Evolutionary conservation across 495 filamentous ascomycete genomes (phyloP).

Genomic region (Chaetomium tenue): DNA sequence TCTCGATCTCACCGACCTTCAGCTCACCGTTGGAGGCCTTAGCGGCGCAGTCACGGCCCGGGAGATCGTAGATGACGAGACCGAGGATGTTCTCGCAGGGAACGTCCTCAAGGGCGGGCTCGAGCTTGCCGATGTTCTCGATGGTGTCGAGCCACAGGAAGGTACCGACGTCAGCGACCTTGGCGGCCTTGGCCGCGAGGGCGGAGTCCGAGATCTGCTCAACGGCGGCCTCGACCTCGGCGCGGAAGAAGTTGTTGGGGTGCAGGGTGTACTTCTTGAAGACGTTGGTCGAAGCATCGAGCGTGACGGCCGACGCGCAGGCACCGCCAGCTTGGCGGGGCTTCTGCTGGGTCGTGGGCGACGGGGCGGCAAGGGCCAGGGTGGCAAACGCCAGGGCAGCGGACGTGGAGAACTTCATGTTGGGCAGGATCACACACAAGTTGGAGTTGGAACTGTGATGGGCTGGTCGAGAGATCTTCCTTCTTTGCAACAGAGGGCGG

Average conservation of each 20-base stretch:
- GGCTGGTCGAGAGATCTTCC: constrained; percentile 14
- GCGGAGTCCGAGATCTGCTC: constrained; percentile 39
- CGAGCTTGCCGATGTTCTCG: constrained; percentile 59
- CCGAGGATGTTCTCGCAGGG: constrained; percentile 57
- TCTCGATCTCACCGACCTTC: constrained; percentile 58
- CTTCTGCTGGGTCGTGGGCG: constrained; percentile 32
- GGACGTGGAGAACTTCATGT: constrained; percentile 48
- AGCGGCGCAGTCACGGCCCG: constrained; percentile 75
- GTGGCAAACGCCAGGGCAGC: constrained; percentile 45
- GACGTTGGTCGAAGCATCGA: constrained; percentile 54
- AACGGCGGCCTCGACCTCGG: constrained; percentile 53
- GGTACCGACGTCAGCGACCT: constrained; percentile 63
- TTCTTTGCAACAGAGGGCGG: constrained; percentile 22
- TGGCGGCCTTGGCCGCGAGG: constrained; percentile 44
- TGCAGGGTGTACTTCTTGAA: constrained; percentile 54
- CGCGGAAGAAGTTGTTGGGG: constrained; percentile 57
- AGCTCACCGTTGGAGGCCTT: constrained; percentile 76
- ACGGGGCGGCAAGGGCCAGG: constrained; percentile 45
- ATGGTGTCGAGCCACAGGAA: constrained; percentile 70
- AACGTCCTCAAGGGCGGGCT: constrained; percentile 55
- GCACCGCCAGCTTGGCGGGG: constrained; percentile 37
- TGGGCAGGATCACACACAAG: constrained; percentile 26
- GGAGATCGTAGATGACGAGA: constrained; percentile 74
- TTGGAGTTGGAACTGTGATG: constrained; percentile 4
- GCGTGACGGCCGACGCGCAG: constrained; percentile 51